phyloP scores from a whole-genome alignment of 495 filamentous ascomycete species.

The Tuber microsphaerosporum region DNA sequence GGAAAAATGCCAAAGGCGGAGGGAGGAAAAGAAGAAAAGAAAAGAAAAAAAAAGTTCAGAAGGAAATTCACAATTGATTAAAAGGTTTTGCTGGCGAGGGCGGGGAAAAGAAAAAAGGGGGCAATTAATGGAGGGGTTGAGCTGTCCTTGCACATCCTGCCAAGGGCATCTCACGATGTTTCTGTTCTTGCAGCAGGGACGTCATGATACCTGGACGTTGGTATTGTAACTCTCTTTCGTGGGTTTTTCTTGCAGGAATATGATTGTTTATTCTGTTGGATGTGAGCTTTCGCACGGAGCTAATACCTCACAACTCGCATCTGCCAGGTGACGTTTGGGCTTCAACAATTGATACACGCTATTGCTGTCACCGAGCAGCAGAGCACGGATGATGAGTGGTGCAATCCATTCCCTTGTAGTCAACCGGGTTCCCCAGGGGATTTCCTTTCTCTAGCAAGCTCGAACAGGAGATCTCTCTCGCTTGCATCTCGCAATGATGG shows the following conservation, averaged over 20 bases:
- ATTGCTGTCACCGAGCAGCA: background rate
- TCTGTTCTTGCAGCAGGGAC: slow-evolving; percentile 24
- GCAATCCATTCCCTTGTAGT: background rate
- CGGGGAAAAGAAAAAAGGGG: slow-evolving; percentile 30
- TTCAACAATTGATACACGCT: background rate
- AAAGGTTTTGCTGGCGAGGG: slow-evolving; percentile 36
- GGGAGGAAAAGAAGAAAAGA: background rate
- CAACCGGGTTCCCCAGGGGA: slow-evolving; percentile 1
- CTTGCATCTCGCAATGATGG: slow-evolving; percentile 5
- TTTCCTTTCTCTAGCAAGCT: background rate
- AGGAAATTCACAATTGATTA: background rate
- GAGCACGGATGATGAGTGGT: background rate
- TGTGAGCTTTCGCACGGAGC: background rate
- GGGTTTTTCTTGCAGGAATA: background rate
- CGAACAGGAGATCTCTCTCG: slow-evolving; percentile 2
- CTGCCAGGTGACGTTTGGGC: background rate
- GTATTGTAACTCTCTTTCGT: background rate
- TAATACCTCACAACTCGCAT: background rate
- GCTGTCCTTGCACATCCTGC: slow-evolving; percentile 37
- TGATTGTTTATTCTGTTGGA: background rate
- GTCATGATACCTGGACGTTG: slow-evolving; percentile 27
- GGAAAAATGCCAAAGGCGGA: background rate
- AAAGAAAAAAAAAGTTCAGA: slow-evolving; percentile 24
- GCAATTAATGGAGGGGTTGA: slow-evolving; percentile 29
- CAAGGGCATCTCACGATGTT: slow-evolving; percentile 36